Percentiles rank a stretch among this genome's conserved stretches.
Evolutionary conservation across 371 early-diverging fungal species (phyloP).

Genomic region (Rhizopus delemar): DNA sequence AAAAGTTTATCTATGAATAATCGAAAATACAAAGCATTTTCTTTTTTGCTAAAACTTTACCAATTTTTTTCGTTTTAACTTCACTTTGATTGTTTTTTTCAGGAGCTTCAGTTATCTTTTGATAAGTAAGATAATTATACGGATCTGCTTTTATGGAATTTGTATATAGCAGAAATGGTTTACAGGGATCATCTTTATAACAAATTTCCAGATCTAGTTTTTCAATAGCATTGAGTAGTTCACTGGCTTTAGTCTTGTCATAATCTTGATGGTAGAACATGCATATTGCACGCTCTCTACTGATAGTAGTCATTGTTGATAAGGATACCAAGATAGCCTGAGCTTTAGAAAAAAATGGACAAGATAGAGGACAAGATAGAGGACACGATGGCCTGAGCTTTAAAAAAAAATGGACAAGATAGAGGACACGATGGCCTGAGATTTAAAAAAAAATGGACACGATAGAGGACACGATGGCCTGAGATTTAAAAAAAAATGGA

Average conservation of each 20-base stretch:
- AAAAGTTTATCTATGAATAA: slow-evolving; percentile 15
- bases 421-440: slow-evolving; percentile 21
- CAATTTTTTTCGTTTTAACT: slow-evolving; percentile 6
- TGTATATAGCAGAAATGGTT: slow-evolving; percentile 16
- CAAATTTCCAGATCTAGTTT: slow-evolving; percentile 21
- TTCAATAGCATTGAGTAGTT: slow-evolving; percentile 23
- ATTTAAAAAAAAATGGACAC: too few relatives aligned
- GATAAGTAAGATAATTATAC: slow-evolving; percentile 11
- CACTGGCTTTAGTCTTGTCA: slow-evolving; percentile 20
- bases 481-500: slow-evolving; percentile 16
- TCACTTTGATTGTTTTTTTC: slow-evolving; percentile 8
- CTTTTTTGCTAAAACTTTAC: slow-evolving; percentile 6
- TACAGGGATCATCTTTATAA: slow-evolving; percentile 22
- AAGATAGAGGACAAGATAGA: slow-evolving; percentile 17
- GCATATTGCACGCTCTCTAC: slow-evolving; percentile 22
- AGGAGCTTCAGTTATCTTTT: slow-evolving; percentile 13
- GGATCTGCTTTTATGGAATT: slow-evolving; percentile 17
- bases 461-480: slow-evolving; percentile 15
- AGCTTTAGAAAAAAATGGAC: slow-evolving; percentile 21
- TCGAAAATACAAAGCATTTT: slow-evolving; percentile 10
- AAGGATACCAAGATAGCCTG: slow-evolving; percentile 17
- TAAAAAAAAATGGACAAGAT: slow-evolving; percentile 14
- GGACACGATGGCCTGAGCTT: slow-evolving; percentile 15
- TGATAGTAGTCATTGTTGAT: slow-evolving; percentile 21
- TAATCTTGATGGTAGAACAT: slow-evolving; percentile 22